Base-by-base conservation (phyloP, 441 rosid genomes). In the Gossypium laxum region DNA sequence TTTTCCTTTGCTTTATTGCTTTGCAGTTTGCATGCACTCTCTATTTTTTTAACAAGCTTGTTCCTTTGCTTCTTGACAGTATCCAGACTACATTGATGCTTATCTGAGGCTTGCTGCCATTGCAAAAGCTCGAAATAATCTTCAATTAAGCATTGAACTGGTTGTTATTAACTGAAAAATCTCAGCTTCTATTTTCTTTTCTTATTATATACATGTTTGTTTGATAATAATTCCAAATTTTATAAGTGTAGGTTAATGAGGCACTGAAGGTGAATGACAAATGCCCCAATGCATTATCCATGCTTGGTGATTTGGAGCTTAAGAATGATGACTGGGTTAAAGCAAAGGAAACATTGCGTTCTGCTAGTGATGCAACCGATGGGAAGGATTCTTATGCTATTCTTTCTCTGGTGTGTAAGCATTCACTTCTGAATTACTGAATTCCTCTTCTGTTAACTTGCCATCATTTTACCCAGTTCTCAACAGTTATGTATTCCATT, bases 301-400 rank as follows among this genome's bases (percentile, higher is more conserved):
- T 95, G 86, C 96, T 95, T 73, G 99, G 99, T 82, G 98, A 92
- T 77, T 78, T 95, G 78, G 99, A 95, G 87, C 98, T 95, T 71
- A 95, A 92, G 85, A 95, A 89, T 77, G 99, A 95, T 84, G 98
- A 95, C 75, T 95, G 99, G 99, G 99, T 95, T 58, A 95, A 89
- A 83, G 99, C 99, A 63, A 95, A 95, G 80, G 99, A 95, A 81
- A 95, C 99, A 54, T 83, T 91, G 62, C 93, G 97, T 69, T 89
- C 99, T 81, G 98, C 97, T 72, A 89, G 84, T 85, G 98, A 95
- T 80, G 97, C 91, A 61, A 86, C 96, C 15, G 93, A 88, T 55
- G 99, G 98, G 84, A 95, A 92, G 81, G 98, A 95, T 79, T 95
- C 98, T 82, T 95, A 91, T 82, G 87, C 98, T 10, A 87, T 80